Percentiles rank a stretch among this genome's conserved stretches.
phyloP scores from a whole-genome alignment of 1,139 yeast species.

The Lodderomyces theae region DNA sequence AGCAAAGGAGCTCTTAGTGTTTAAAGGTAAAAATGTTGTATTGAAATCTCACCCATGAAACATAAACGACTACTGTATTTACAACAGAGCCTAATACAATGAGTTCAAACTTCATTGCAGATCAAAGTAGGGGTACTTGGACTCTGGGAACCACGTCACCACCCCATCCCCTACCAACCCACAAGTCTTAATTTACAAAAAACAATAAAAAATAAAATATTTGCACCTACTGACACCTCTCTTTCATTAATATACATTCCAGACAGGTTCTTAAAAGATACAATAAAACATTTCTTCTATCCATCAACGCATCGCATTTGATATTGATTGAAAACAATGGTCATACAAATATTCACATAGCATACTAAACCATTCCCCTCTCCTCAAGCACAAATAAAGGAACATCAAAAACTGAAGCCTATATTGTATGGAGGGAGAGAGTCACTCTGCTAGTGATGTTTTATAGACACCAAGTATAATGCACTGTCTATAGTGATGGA shows the following conservation, averaged over 20 bases:
- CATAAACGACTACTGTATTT: too few species aligned
- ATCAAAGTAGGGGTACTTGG: too few species aligned
- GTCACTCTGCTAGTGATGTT: neutral
- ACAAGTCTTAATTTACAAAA: neutral
- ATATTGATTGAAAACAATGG: conserved; percentile 21
- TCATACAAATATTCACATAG: conserved; percentile 5
- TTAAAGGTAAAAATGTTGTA: too few species aligned
- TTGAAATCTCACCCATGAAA: too few species aligned
- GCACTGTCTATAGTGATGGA: conserved; percentile 56
- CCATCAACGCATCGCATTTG: conserved; percentile 49
- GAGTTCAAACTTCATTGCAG: too few species aligned
- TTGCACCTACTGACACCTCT: conserved; percentile 55
- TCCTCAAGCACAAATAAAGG: neutral
- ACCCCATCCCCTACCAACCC: too few species aligned
- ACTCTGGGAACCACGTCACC: too few species aligned
- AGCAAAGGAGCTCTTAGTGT: too few species aligned
- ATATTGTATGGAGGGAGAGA: neutral
- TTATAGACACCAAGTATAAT: conserved; percentile 19
- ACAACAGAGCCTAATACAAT: too few species aligned
- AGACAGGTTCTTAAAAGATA: conserved; percentile 53
- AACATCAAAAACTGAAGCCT: conserved; percentile 10
- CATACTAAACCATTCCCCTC: too few species aligned
- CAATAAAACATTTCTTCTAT: conserved; percentile 39
- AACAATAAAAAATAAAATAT: conserved; percentile 20
- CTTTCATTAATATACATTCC: conserved; percentile 44